Evolutionary conservation across 2,329 filamentous ascomycete genomes (phyloP).

Genomic region (Xylariaceae sp.): DNA sequence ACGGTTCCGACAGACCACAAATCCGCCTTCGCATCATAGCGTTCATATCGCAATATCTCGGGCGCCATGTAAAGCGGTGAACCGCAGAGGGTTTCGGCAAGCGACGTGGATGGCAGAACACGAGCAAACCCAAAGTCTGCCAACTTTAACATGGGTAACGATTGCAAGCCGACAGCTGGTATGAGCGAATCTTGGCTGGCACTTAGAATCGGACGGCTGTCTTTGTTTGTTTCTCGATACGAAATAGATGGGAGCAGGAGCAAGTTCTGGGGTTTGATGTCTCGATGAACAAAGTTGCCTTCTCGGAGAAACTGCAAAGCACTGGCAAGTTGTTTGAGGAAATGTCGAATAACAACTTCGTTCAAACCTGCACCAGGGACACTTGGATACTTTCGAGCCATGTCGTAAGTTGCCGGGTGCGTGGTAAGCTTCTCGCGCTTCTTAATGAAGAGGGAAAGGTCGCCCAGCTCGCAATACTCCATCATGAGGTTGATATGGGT

Average conservation of each 20-base stretch:
- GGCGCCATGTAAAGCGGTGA: constrained; percentile 98
- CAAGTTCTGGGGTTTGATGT: constrained; percentile 96
- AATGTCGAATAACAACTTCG: constrained; percentile 95
- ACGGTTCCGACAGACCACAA: constrained; percentile 97
- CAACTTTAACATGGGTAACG: constrained; percentile 92
- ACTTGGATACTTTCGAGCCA: constrained; percentile 91
- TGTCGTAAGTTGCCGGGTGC: constrained; percentile 78
- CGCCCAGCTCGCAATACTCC: constrained; percentile 96
- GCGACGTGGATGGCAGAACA: constrained; percentile 80
- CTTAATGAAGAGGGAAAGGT: constrained; percentile 94
- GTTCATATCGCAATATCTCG: constrained; percentile 94
- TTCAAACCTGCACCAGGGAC: constrained; percentile 79
- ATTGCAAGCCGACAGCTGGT: constrained; percentile 74
- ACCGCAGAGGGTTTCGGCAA: constrained; percentile 94
- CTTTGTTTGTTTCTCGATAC: constrained; percentile 59
- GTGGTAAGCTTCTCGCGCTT: constrained; percentile 77
- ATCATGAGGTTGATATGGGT: constrained; percentile 94
- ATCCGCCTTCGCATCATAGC: constrained; percentile 95
- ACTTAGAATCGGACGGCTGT: constrained; percentile 66
- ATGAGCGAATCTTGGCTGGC: constrained; percentile 77
- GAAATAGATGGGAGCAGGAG: constrained; percentile 78
- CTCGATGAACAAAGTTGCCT: constrained; percentile 87
- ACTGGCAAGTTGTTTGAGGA: constrained; percentile 89
- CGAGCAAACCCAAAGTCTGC: constrained; percentile 98
- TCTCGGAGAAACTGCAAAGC: constrained; percentile 83